Base-by-base conservation (phyloP, 768 basidiomycete genomes). In the Rhizopogon sp. region DNA sequence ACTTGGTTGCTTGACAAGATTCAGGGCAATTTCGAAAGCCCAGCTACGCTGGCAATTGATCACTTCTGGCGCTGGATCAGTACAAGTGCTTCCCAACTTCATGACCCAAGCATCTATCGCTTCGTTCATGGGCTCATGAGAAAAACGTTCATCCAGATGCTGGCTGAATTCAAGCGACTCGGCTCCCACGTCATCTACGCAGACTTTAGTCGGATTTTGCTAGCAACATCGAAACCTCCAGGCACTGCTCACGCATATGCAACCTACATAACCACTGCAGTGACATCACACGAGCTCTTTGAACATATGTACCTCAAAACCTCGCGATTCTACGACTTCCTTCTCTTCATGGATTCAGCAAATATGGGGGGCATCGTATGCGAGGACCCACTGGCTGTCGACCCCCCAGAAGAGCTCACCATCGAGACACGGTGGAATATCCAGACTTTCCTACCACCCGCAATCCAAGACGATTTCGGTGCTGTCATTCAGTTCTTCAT, bases 41-140 rank as follows among this genome's bases (percentile, higher is more conserved):
- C 87, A 0, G 85, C 89, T 0, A 78, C 80, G 2, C 63, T 90
- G 3, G 83, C 85, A 3, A 80, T 97, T 51, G 90, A 95, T 63
- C 94, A 98, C 70, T 98, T 98, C 74, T 98, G 95, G 93, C 79
- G 97, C 42, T 99, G 97, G 97, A 81, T 97, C 60, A 89, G 86
- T 67, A 93, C 93, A 2, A 84, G 81, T 43, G 78, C 85, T 5
- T 90, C 94, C 16, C 80, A 86, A 55, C 83, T 98, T 76, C 95
- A 93, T 66, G 97, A 99, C 65, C 86, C 93, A 1, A 87, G 91
- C 56, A 78, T 99, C 6, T 93, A 98, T 65, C 85, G 89, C 0
- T 99, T 99, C 70, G 75, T 98, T 8, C 88, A 95, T 61, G 90
- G 93, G 13, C 80, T 98, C 45, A 99, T 99, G 97, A 85, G 91